Evolutionary conservation across 2,329 filamentous ascomycete genomes (phyloP), one percentile per base, ranked within the genome.

Genomic region (Fusarium neocosmosporiellum): DNA sequence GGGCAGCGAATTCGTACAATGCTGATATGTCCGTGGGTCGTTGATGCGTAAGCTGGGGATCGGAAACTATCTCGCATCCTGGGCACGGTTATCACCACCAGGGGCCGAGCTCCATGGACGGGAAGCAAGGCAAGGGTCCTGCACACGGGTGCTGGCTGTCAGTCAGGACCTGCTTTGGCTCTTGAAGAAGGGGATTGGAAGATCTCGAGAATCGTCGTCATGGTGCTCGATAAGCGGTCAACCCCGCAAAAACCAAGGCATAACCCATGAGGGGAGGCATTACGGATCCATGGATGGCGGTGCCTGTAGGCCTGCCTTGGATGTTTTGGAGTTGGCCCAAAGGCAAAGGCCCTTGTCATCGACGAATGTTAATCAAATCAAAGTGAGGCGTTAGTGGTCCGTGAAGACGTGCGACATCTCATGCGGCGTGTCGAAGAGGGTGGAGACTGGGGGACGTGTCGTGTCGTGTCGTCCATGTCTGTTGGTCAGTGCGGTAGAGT

Each of bases 361-460:
- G 41, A 57, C 55, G 50, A 33, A 34, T 62, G 55, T 60, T 65
- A 68, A 43, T 39, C 41, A 63, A 54, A 57, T 57, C 59, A 68
- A 63, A 67, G 31, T 57, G 66, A 69, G 65, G 65, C 53, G 60
- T 41, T 69, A 50, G 31, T 72, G 68, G 59, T 72, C 55, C 64
- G 65, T 69, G 69, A 70, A 61, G 43, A 39, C 59, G 66, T 55
- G 50, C 34, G 41, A 64, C 64, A 71, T 71, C 24, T 58, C 55
- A 58, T 58, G 55, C 36, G 34, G 22, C 34, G 57, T 59, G 37
- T 46, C 16, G 22, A 43, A n/a, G 39, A 43, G 57, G 48, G 39
- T 59, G 57, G 37, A n/a, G 41, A 18, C 13, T 27, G 55, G 55
- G n/a, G 54, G 54, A 20, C 54, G 54, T 58, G 36, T 41, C 55